These are phyloP conservation scores for Penicillium atrosanguineum DNA, from an alignment of 495 filamentous ascomycete genomes.

Conservation along the genomic window DNA sequence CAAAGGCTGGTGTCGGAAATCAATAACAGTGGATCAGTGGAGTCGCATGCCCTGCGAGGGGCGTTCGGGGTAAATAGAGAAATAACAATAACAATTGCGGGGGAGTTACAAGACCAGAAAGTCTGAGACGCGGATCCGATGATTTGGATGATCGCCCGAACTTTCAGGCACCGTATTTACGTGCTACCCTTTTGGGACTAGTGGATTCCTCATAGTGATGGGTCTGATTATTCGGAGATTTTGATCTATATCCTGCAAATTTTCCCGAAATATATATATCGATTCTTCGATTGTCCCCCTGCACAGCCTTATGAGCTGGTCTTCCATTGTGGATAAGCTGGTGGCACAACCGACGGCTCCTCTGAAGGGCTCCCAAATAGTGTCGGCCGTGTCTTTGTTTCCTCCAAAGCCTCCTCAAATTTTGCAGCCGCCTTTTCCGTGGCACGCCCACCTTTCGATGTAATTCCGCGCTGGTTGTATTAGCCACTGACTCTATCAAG, in stretches of 20 bases:
- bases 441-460: slow-evolving; percentile 53
- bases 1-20: background rate
- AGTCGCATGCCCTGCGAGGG: background rate
- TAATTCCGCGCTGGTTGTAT: slow-evolving; percentile 38
- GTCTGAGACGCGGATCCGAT: background rate
- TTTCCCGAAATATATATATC: background rate
- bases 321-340: slow-evolving; percentile 27
- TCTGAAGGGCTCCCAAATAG: slow-evolving; percentile 5
- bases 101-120: slow-evolving; percentile 1
- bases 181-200: slow-evolving; percentile 20
- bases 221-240: background rate
- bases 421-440: slow-evolving; percentile 11
- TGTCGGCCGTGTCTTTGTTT: slow-evolving; percentile 1
- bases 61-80: background rate
- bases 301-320: background rate
- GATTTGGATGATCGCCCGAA: slow-evolving; percentile 9
- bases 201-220: background rate
- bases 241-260: background rate
- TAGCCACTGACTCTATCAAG: background rate
- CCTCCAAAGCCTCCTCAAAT: slow-evolving; percentile 3
- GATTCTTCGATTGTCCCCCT: background rate
- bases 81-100: slow-evolving; percentile 22
- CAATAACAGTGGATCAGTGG: background rate
- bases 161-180: slow-evolving; percentile 26
- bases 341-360: slow-evolving; percentile 20